Conservation (phyloP, 495 filamentous ascomycete species). For the Aspergillus cristatus region DNA sequence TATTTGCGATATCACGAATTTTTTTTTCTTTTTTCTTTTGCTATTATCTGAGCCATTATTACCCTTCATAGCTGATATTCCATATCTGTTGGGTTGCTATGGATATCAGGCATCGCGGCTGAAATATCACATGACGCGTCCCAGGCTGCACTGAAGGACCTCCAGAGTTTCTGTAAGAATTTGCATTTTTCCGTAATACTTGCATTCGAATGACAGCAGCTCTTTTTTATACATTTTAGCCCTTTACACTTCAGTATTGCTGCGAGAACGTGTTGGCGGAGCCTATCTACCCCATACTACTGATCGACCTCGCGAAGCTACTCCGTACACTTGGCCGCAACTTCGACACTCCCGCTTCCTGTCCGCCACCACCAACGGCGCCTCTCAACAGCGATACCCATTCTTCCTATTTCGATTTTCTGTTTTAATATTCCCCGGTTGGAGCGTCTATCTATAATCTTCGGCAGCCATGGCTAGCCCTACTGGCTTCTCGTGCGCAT, state of each 20-base stretch:
- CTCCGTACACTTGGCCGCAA: constrained; percentile 6
- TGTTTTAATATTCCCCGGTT: constrained; percentile 4
- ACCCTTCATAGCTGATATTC: neutral
- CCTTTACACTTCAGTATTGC: neutral
- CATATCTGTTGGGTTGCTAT: too few species aligned
- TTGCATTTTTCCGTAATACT: too few species aligned
- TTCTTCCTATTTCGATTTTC: constrained; percentile 6
- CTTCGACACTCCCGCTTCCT: constrained; percentile 3
- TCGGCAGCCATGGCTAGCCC: constrained; percentile 42
- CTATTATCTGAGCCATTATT: too few species aligned
- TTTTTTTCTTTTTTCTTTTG: neutral
- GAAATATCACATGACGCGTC: too few species aligned
- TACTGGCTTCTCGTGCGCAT: constrained; percentile 39
- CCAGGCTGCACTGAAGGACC: too few species aligned
- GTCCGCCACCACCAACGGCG: too few species aligned
- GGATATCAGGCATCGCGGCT: too few species aligned
- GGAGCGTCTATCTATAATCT: constrained; percentile 10
- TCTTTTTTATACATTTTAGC: too few species aligned
- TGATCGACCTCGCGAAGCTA: constrained; percentile 1
- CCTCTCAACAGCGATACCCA: too few species aligned
- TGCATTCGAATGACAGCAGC: too few species aligned
- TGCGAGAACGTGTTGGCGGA: too few species aligned
- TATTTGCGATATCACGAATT: constrained; percentile 13
- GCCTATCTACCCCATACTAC: constrained; percentile 1
- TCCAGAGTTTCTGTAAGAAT: too few species aligned